Evolutionary conservation across 768 basidiomycete genomes (phyloP), one percentile per base, ranked within the genome.

Genomic region (Pleurotus salmoneostramineus): DNA sequence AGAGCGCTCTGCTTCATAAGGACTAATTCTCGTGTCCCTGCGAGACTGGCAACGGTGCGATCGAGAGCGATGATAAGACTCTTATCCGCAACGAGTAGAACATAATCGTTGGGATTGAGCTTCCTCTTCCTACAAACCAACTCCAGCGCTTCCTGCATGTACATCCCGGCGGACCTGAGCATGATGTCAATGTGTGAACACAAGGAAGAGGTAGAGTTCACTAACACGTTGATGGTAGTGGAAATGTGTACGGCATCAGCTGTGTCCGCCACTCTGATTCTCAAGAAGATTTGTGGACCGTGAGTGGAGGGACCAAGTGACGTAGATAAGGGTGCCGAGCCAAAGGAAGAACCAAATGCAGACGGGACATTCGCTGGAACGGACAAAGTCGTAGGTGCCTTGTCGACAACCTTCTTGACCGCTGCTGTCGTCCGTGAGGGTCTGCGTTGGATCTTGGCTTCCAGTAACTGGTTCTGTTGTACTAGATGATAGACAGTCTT

Each of bases 141-240:
- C 60, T 97, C 96, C 21, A 97, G 81, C 0, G 93, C 92, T 70
- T 98, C 96, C 64, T 95, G 94, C 84, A 98, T 89, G 69, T 98
- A 98, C 88, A 94, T 97, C 6, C 91, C 93, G 11, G 91, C 86
- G 6, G 93, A 86, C 4, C 89, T 92, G 65, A 50, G n/a, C 5
- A 44, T 21, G 52, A 47, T 54, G 10, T 35, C 17, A 36, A 32
- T 31, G 15, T 34, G 27, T 50, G 48, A 6, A 32, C 60, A 50
- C 3, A 46, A 15, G 33, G 36, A 21, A 37, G 44, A 42, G 2
- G 33, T 6, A 27, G 7, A 0, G 4, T 7, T 34, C n/a, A 76
- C 91, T 56, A 80, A 96, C 92, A 93, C 94, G 37, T 88, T 88
- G 64, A 97, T 92, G 0, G 94, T 95, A 0, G 93, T 95, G 0